Base-by-base conservation (phyloP, 2,329 filamentous ascomycete genomes). In the Plenodomus lindquistii region DNA sequence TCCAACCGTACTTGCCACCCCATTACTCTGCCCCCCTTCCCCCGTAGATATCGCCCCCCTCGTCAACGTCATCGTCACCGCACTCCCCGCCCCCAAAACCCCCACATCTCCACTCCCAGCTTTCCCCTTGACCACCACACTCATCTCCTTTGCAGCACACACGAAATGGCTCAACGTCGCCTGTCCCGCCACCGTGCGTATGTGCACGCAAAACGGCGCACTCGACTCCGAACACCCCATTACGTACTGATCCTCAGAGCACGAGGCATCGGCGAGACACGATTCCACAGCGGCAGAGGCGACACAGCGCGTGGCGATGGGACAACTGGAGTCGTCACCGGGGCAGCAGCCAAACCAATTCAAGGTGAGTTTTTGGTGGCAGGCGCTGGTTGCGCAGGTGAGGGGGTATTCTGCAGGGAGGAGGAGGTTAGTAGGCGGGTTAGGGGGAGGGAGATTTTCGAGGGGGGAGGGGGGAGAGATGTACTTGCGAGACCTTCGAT, bases 311-410 rank as follows among this genome's bases (percentile, higher is more conserved):
- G 56, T 59, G 29, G 48, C 48, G 5, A 52, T 34, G 20, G 48
- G 27, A 39, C 50, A 56, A 38, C 44, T 44, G 6, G 45, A 42
- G 10, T 21, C 29, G n/a, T 4, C 19, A 15, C 42, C 51, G 7
- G 48, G 44, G 42, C 57, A 60, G 50, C 57, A 60, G n/a, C 57
- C 57, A 36, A 60, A 58, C 57, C 57, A 60, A 3, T 44, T 48
- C 15, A 49, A 13, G 6, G 34, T 18, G 10, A 50, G 34, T n/a
- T 55, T 51, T 37, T 49, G 57, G 24, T 46, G 40, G 46, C 57
- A 60, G 19, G 34, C 36, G 17, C 52, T 52, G 7, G 49, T 29
- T 3, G 49, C 40, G 42, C 55, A 60, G 27, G 55, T 53, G 3
- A 58, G 42, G 1, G 57, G 42, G 19, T 20, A 40, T 7, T 44